phyloP scores from a whole-genome alignment of 305 asterid genomes.

The Fraxinus paxiana region DNA sequence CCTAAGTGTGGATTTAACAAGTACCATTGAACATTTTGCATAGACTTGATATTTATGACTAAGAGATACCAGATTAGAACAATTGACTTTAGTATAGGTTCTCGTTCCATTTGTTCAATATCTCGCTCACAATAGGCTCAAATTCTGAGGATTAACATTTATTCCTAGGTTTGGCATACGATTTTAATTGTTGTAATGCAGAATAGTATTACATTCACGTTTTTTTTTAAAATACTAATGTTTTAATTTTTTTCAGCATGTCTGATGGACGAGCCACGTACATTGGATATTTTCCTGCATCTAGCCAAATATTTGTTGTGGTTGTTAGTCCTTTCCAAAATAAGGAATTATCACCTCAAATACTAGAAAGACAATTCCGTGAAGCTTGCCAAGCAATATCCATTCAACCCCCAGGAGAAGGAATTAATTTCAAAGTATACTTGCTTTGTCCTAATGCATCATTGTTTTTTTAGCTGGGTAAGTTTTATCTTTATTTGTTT shows the following conservation, averaged over 20 bases:
- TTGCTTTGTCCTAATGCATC: conserved; percentile 3
- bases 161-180: conserved; percentile 4
- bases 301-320: conserved; percentile 61
- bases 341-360: conserved; percentile 77
- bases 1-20: background rate
- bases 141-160: conserved; percentile 14
- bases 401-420: conserved; percentile 48
- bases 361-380: conserved; percentile 86
- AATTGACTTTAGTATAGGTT: background rate
- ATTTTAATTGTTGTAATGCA: conserved; percentile 14
- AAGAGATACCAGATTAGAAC: background rate
- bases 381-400: conserved; percentile 77
- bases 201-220: conserved; percentile 7
- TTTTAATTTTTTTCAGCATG: conserved; percentile 52
- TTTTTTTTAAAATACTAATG: conserved; percentile 10
- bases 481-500: conserved; percentile 25
- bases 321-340: conserved; percentile 89
- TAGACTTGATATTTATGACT: background rate
- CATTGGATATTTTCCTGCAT: conserved; percentile 77
- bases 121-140: background rate
- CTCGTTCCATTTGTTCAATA: conserved; percentile 10
- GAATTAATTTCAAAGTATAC: conserved; percentile 64
- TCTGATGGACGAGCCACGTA: conserved; percentile 86
- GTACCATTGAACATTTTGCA: background rate
- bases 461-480: conserved; percentile 1